Conservation (phyloP, 2,329 filamentous ascomycete species). For the Cytospora piceae region DNA sequence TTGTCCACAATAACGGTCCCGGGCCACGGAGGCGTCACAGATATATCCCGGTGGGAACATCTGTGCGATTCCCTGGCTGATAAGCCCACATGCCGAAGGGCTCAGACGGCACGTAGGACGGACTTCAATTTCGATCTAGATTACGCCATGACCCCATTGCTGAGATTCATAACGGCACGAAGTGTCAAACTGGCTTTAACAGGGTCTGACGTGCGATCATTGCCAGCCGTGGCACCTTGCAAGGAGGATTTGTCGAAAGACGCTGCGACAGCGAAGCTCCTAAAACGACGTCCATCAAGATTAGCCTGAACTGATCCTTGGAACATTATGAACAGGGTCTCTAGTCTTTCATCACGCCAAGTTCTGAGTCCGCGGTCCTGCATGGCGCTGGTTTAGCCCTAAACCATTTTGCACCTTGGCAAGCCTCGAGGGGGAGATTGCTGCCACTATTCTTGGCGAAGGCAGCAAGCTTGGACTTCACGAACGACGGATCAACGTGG, state of each 20-base stretch:
- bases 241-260: too few relatives aligned
- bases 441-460: background rate
- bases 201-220: too few relatives aligned
- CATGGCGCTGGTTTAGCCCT: background rate
- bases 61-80: background rate
- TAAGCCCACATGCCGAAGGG: background rate
- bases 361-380: background rate
- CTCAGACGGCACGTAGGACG: background rate
- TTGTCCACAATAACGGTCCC: background rate
- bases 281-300: background rate
- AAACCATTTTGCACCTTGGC: background rate
- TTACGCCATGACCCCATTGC: background rate
- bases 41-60: background rate
- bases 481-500: background rate
- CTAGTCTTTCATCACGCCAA: background rate
- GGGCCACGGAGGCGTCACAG: background rate
- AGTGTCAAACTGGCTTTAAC: too few relatives aligned
- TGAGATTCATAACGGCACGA: too few relatives aligned
- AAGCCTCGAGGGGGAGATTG: background rate
- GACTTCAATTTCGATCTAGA: background rate
- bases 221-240: too few relatives aligned
- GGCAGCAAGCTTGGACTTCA: background rate
- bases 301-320: background rate
- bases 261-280: too few relatives aligned
- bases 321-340: too few relatives aligned